Percentiles rank a stretch among this genome's conserved stretches.
Conservation (phyloP, 179 eudicot genomes). For the Silene noctiflora region DNA sequence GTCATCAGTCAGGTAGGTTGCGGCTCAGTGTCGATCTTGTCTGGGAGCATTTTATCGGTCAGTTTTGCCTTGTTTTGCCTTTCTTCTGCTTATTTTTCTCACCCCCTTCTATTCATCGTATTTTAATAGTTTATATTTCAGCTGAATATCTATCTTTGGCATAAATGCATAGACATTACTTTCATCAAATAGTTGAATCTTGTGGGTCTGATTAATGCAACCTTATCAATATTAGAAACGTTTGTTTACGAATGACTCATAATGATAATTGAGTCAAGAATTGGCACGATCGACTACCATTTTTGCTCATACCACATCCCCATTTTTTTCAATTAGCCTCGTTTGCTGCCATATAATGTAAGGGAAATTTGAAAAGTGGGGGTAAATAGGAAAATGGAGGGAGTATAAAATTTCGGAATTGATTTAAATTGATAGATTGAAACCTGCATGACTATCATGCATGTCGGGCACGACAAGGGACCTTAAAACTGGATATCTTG, state of each 20-base stretch:
- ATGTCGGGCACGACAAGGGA: background rate
- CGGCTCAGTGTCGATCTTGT: slow-evolving; percentile 35
- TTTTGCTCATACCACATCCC: background rate
- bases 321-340: too few relatives aligned
- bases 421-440: background rate
- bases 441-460: slow-evolving; percentile 1
- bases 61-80: slow-evolving; percentile 13
- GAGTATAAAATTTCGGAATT: background rate
- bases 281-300: background rate
- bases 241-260: background rate
- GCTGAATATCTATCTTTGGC: background rate
- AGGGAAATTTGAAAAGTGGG: too few relatives aligned
- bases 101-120: background rate
- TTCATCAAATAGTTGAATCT: background rate
- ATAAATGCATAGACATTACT: too few relatives aligned
- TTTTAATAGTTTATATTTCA: slow-evolving; percentile 4
- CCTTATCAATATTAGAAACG: background rate
- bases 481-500: background rate
- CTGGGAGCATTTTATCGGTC: slow-evolving; percentile 19
- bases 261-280: background rate
- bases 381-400: too few relatives aligned
- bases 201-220: background rate
- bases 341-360: too few relatives aligned
- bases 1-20: slow-evolving; percentile 32
- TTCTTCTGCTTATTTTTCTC: slow-evolving; percentile 2